Percentiles rank a stretch among this genome's conserved stretches.
Conservation (phyloP, 2,329 filamentous ascomycete genomes). For the Neoascochyta sp. region DNA sequence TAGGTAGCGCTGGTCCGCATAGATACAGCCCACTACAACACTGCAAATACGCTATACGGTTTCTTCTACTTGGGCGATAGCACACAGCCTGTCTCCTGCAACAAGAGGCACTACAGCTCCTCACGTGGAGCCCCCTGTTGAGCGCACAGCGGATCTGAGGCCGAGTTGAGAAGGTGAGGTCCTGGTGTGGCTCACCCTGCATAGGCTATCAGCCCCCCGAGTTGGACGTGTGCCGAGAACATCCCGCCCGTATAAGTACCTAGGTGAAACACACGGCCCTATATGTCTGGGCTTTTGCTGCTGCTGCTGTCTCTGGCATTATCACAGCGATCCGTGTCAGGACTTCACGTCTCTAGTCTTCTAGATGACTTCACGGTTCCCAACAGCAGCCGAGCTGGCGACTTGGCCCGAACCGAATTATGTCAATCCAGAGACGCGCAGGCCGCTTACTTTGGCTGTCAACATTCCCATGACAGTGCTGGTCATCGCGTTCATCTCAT, state of each 20-base stretch:
- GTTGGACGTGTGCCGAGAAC: no score
- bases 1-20: no score
- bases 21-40: no score
- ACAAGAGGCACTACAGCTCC: background rate
- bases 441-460: constrained; percentile 21
- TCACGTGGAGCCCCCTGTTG: constrained; percentile 2
- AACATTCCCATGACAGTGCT: constrained; percentile 20
- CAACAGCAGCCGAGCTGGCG: constrained; percentile 21
- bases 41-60: background rate
- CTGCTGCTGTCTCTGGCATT: no score
- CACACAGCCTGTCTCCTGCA: constrained; percentile 2
- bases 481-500: constrained; percentile 15
- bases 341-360: constrained; percentile 2
- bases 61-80: background rate
- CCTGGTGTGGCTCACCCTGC: constrained; percentile 5
- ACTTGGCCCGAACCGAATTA: constrained; percentile 30
- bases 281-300: constrained; percentile 6
- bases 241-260: constrained; percentile 2
- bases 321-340: constrained; percentile 1
- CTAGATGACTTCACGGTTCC: constrained; percentile 25
- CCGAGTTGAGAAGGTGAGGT: constrained; percentile 8
- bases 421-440: constrained; percentile 22
- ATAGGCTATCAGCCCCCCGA: no score
- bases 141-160: constrained; percentile 3
- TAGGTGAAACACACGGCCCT: constrained; percentile 1